Base-by-base conservation (phyloP, 257 asterid genomes). In the Solanum acaule region DNA sequence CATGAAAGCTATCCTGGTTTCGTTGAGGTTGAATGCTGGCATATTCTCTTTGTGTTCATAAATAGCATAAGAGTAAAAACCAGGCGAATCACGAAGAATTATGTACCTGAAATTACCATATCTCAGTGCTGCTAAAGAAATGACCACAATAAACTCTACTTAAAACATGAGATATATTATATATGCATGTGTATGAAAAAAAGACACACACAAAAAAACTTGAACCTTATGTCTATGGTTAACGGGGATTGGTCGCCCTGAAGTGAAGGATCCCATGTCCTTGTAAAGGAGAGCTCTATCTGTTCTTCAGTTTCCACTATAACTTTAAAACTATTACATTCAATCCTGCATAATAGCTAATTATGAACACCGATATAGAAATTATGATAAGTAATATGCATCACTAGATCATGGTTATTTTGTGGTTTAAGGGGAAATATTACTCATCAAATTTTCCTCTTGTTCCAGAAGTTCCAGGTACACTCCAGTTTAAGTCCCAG, bases 251-350 rank as follows among this genome's bases (percentile, higher is more conserved):
- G 93, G 91, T 92, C 92, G 42, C 94, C 95, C 85, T 86, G 90
- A 84, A 92, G 91, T 73, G 94, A 91, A 61, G 95, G 94, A 93
- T 92, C 94, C 98, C 98, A 96, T 67, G 87, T 92, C 84, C 98
- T 93, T 40, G 93, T 92, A 88, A 96, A 96, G 14, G 98, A 96
- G 42, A 96, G 92, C 91, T 96, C 99, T 56, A 94, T 93, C 84
- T 90, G 93, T 81, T 95, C 98, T 88, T 94, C 98, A 38, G 67
- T 91, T 81, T 95, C 88, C 25, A 89, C 93, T 52, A 91, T 85
- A 27, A 93, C 98, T 84, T 89, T 87, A 85, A 93, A 94, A 23
- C 86, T 88, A 27, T 96, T 94, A 63, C 93, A 94, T 88, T 92
- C 91, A 86, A 96, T 94, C 93, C 99, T 96, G 88, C 72, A 86